Conservation (phyloP, 1,139 yeast species). For the Arxiozyma heterogenica region DNA sequence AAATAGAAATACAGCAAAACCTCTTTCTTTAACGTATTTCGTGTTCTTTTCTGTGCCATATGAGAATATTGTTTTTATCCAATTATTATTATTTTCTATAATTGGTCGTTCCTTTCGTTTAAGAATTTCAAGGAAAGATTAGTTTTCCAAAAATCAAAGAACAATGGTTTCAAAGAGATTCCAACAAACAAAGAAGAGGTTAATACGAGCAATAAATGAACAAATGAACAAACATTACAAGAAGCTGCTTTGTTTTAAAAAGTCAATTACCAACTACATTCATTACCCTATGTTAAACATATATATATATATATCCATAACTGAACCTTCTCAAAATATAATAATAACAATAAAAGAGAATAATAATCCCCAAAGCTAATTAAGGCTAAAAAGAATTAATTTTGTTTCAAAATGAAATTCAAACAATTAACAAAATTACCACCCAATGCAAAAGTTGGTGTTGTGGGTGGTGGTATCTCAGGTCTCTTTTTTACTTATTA, state of each 20-base stretch:
- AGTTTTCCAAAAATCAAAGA: not conserved
- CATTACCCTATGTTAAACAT: not conserved
- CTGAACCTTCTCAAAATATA: not conserved
- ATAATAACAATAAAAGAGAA: too few relatives aligned
- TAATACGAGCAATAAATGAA: too few relatives aligned
- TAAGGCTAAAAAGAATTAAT: not conserved
- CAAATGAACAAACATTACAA: not conserved
- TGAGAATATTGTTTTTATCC: too few relatives aligned
- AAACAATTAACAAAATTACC: constrained; percentile 17
- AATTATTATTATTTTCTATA: too few relatives aligned
- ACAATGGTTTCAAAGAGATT: not conserved
- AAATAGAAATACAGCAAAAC: not conserved
- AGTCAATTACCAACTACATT: not conserved
- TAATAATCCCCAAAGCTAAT: not conserved
- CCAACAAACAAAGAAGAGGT: too few relatives aligned
- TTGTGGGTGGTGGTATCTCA: constrained; percentile 82
- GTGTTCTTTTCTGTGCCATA: not conserved
- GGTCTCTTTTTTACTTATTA: constrained; percentile 77
- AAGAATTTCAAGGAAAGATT: not conserved
- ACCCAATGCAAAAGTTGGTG: constrained; percentile 43
- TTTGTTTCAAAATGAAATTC: not conserved
- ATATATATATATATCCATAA: too few relatives aligned
- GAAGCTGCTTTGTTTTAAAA: too few relatives aligned
- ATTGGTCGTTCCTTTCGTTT: not conserved
- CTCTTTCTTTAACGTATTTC: not conserved